phyloP scores from a whole-genome alignment of 495 filamentous ascomycete genomes.

The Talaromyces nanjingensis region DNA sequence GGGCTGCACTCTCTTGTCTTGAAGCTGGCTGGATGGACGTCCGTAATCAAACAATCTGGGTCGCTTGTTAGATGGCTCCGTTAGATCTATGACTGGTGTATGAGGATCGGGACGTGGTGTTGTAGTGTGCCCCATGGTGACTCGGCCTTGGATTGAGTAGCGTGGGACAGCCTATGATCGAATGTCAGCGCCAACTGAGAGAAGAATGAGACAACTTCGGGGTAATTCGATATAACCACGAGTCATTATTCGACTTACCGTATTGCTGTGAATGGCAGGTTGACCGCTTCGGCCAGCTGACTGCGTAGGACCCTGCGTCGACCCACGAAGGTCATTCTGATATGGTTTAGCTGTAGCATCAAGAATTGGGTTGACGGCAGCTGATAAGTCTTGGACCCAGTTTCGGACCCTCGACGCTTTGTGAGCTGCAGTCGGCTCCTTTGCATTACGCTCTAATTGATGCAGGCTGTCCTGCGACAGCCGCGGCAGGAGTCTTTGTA shows the following conservation, averaged over 20 bases:
- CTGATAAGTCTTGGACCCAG: neutral
- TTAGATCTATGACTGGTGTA: neutral
- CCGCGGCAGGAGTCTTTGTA: neutral
- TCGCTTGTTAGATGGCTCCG: neutral
- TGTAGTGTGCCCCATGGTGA: neutral
- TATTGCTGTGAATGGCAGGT: neutral
- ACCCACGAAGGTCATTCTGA: neutral
- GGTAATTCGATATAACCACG: neutral
- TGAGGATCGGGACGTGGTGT: neutral
- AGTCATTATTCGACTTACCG: neutral
- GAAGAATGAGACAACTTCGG: neutral
- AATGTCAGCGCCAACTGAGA: neutral
- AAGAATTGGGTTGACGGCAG: neutral
- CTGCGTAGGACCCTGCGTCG: neutral
- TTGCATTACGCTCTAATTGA: slow-evolving; percentile 2
- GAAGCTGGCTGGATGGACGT: neutral
- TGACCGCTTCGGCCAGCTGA: neutral
- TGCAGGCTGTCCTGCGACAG: neutral
- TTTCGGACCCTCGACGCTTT: neutral
- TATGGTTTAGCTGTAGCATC: neutral
- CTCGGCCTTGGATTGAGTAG: neutral
- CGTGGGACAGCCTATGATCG: neutral
- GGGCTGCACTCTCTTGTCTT: neutral
- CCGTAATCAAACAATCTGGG: neutral
- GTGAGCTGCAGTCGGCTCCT: neutral